A percentile compares a stretch with the other conserved stretches of the same genome.
Evolutionary conservation across 2,329 filamentous ascomycete genomes (phyloP).

Genomic region (Eutypella sp.): DNA sequence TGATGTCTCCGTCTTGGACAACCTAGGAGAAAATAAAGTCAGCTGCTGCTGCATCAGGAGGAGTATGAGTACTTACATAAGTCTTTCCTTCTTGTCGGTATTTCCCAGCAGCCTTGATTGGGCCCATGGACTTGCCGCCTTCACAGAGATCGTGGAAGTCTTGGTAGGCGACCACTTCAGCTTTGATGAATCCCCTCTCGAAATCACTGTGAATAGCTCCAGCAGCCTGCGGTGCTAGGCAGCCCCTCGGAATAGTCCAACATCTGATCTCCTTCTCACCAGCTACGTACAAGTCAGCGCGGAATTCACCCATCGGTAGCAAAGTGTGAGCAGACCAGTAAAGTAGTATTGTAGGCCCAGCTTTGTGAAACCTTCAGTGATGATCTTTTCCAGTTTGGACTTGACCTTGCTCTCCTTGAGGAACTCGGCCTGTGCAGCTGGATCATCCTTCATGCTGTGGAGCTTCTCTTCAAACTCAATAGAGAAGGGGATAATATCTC

Average conservation of each 20-base stretch:
- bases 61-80: slow-evolving; percentile 26
- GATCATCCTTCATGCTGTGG: slow-evolving; percentile 33
- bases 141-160: slow-evolving; percentile 40
- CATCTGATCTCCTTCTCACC: slow-evolving; percentile 42
- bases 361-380: slow-evolving; percentile 39
- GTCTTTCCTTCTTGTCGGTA: slow-evolving; percentile 40
- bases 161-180: slow-evolving; percentile 40
- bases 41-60: slow-evolving; percentile 7
- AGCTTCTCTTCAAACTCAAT: slow-evolving; percentile 42
- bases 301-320: background rate
- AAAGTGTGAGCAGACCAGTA: slow-evolving; percentile 23
- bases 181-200: slow-evolving; percentile 41
- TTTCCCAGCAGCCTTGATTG: slow-evolving; percentile 41
- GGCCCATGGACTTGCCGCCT: slow-evolving; percentile 38
- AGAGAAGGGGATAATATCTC: slow-evolving; percentile 39
- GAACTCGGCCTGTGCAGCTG: slow-evolving; percentile 28
- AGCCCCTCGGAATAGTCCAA: slow-evolving; percentile 36
- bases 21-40: slow-evolving; percentile 19
- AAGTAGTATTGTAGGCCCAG: slow-evolving; percentile 42
- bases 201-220: slow-evolving; percentile 38
- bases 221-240: slow-evolving; percentile 36
- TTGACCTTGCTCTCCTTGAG: slow-evolving; percentile 37
- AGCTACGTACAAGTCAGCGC: slow-evolving; percentile 18
- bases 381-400: slow-evolving; percentile 36
- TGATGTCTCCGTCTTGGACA: slow-evolving; percentile 38